Evolutionary conservation across 192 early-diverging fungal genomes (phyloP), one percentile per base, ranked within the genome.

Genomic region (Entrophospora sp.): DNA sequence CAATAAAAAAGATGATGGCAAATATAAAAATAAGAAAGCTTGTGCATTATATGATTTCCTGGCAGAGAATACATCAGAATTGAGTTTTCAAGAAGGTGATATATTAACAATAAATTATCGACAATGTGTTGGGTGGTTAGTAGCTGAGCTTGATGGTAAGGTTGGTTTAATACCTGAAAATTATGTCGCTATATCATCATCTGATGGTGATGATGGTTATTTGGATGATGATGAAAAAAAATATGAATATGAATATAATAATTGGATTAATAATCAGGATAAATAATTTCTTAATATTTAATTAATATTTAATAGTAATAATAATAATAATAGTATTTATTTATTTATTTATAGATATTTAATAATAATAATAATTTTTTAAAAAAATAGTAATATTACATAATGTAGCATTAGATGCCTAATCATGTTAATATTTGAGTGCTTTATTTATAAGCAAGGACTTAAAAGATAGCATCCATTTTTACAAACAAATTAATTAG

Each of bases 131-230:
- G 89, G 87, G 60, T 91, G 89, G 89, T 74, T 91, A 28, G 76
- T 89, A 53, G 89, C 85, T 6, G 87, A 86, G 70, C 71, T 81
- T 18, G 57, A 51, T 28, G 78, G 82, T 62, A 74, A 85, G 65
- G 81, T 86, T 25, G 89, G 89, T 1, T 69, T 91, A 42, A 80
- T 91, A 48, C 89, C 89, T 28, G 89, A 89, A 56, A 86, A 87
- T 72, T 91, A 89, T 71, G 82, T 91, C 34, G 20, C 6, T 8
- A 13, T 65, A 7, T 53, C 53, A 55, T 14, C 5, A 5, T 14
- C 13, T 56, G 53, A 8, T 28, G 20, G 18, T 24, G 48, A 49
- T 14, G 48, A 49, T 20, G 48, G 6, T 5, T 9, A 49, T 49
- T 49, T 49, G 48, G 48, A 20, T 49, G 27, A 3, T 45, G 36